Evolutionary conservation across 2,329 filamentous ascomycete genomes (phyloP).

Genomic region (Moelleriella libera): DNA sequence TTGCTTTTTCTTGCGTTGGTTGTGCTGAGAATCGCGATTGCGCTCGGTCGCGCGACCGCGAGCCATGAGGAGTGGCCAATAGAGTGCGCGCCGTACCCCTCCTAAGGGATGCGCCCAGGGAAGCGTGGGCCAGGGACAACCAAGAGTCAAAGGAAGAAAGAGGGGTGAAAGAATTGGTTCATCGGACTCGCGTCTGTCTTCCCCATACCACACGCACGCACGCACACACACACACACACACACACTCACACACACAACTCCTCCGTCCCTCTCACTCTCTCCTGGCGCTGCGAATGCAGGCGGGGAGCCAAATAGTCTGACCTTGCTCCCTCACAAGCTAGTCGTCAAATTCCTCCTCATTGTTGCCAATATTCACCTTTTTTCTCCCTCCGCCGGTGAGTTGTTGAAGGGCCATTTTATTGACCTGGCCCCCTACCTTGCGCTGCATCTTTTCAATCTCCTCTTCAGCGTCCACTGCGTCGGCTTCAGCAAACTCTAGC

Average conservation of each 20-base stretch:
- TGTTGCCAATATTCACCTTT: conserved; percentile 75
- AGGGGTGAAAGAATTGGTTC: background rate
- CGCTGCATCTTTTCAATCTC: conserved; percentile 95
- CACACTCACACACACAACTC: too few species aligned
- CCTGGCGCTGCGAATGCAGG: background rate
- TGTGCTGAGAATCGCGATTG: background rate
- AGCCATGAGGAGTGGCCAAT: background rate
- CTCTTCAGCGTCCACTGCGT: conserved; percentile 82
- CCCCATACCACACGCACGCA: too few species aligned
- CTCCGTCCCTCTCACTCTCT: background rate
- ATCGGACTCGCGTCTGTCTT: too few species aligned
- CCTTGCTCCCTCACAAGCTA: conserved; percentile 8
- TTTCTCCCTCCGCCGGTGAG: conserved; percentile 72
- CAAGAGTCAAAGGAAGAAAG: background rate
- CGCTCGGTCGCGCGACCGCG: too few species aligned
- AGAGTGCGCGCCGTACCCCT: conserved; percentile 1
- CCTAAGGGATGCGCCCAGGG: conserved; percentile 6
- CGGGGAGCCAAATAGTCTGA: conserved; percentile 8
- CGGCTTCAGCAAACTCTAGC: conserved; percentile 80
- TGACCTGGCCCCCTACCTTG: conserved; percentile 82
- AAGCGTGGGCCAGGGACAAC: conserved; percentile 4
- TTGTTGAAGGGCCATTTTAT: conserved; percentile 81
- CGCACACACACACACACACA: too few species aligned
- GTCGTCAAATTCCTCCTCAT: conserved; percentile 41
- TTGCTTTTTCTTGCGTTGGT: background rate